A percentile compares a stretch with the other conserved stretches of the same genome.
phyloP scores from a whole-genome alignment of 805 yeast species.

The Lachancea meyersii region DNA sequence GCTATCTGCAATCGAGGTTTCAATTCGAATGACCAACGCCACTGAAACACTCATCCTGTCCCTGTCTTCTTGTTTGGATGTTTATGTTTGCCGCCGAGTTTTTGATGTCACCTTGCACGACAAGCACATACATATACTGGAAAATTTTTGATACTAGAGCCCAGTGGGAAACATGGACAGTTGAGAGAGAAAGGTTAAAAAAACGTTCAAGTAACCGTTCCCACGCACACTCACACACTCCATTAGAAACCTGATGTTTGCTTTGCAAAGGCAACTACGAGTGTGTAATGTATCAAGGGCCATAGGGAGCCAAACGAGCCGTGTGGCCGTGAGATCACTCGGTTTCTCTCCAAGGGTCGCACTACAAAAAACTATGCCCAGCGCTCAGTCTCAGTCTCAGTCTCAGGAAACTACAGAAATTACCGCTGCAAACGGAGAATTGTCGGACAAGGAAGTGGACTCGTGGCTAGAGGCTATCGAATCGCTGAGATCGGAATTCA shows the following conservation, averaged over 20 bases:
- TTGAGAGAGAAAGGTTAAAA: background rate
- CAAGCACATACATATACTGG: no score
- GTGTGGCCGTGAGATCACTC: background rate
- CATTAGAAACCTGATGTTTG: background rate
- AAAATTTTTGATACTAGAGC: no score
- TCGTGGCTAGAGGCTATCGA: conserved; percentile 39
- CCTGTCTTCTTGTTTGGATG: no score
- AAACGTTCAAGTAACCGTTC: background rate
- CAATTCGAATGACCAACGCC: no score
- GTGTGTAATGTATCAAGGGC: background rate
- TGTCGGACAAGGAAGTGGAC: conserved; percentile 35
- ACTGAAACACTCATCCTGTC: no score
- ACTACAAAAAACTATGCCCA: conserved; percentile 3
- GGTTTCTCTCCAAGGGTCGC: background rate
- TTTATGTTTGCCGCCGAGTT: no score
- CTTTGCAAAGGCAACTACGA: conserved; percentile 2
- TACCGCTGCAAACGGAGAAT: conserved; percentile 8
- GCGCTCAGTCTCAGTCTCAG: background rate
- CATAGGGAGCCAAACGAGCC: background rate
- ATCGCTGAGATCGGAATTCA: conserved; percentile 35
- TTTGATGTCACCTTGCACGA: no score
- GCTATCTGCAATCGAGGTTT: no score
- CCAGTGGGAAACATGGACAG: background rate
- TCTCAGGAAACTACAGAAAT: background rate
- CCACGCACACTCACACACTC: background rate